Evolutionary conservation across 371 early-diverging fungal genomes (phyloP), one percentile per base, ranked within the genome.

Genomic region (Choanephora cucurbitarum): DNA sequence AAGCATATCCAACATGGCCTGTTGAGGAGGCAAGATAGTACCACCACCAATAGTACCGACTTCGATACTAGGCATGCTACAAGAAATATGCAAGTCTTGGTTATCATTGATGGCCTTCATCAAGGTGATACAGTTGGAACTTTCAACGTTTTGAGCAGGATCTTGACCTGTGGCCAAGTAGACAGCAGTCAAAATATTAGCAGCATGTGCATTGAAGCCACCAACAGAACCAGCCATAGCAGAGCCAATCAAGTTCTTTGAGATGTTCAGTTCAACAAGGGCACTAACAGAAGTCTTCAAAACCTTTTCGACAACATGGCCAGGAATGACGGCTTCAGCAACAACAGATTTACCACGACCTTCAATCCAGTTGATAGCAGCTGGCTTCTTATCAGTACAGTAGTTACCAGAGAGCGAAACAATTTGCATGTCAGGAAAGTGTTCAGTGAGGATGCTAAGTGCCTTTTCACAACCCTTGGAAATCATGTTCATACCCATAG

Each of bases 401-500:
- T 91, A 95, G 81, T 98, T 98, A 50, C 96, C 96, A 37, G 88
- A 88, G 46, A 98, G 68, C 0, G 94, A 86, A 19, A 97, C 77
- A 43, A 97, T 82, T 57, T 83, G 79, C 88, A 93, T 91, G 34
- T 80, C 82, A 5, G 88, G 87, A 74, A 88, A 96, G 18, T 69
- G 58, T 22, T 81, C 77, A 14, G 66, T 50, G 22, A 95, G 75
- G 0, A 78, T 70, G n/a, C 72, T 68, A 52, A 93, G 67, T 0
- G 92, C 85, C 62, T 86, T 83, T 74, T 95, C 94, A 60, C 91
- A 91, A 28, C 97, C 97, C 72, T 98, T 98, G 21, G 97, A 96
- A 44, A 97, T 96, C 98, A 98, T 98, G 76, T 98, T 98, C 98
- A 98, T 98, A 23, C 98, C 98, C 98, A 98, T 98, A 7, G 98